Percentiles rank a stretch among this genome's conserved stretches.
Conservation (phyloP, 2,329 filamentous ascomycete genomes). For the Beauveria rudraprayagi region DNA sequence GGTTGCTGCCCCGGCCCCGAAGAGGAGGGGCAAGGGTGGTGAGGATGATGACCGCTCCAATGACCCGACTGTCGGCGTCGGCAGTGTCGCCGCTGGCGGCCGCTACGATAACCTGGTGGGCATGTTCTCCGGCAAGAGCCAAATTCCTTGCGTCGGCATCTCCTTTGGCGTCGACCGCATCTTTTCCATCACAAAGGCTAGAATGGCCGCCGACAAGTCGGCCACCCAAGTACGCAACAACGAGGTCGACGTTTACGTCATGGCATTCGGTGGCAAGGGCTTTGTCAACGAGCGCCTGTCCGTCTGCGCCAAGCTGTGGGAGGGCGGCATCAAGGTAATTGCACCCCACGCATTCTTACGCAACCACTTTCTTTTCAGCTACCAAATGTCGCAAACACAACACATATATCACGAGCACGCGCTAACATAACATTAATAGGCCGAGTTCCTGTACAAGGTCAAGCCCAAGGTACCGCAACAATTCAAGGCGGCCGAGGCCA, state of each 20-base stretch:
- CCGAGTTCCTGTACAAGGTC: constrained; percentile 82
- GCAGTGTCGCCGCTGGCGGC: constrained; percentile 81
- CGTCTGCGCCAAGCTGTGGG: constrained; percentile 70
- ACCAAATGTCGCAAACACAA: neutral
- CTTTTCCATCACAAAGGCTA: constrained; percentile 81
- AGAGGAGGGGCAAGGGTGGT: constrained; percentile 44
- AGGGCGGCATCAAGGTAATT: constrained; percentile 71
- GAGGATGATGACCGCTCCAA: constrained; percentile 61
- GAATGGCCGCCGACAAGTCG: constrained; percentile 54
- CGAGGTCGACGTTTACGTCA: constrained; percentile 85
- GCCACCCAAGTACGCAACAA: constrained; percentile 47
- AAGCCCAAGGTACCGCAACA: constrained; percentile 85
- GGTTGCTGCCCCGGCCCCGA: constrained; percentile 33
- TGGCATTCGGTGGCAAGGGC: constrained; percentile 86
- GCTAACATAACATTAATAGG: constrained; percentile 29
- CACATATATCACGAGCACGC: no score
- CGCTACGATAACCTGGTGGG: constrained; percentile 89
- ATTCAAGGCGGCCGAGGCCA: constrained; percentile 80
- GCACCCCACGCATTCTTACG: neutral
- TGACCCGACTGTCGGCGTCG: constrained; percentile 75
- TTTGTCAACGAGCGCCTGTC: constrained; percentile 81
- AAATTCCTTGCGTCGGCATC: constrained; percentile 60
- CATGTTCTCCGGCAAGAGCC: constrained; percentile 81
- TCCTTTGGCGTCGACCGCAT: constrained; percentile 95
- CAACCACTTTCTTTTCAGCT: neutral